Evolutionary conservation across 371 early-diverging fungal genomes (phyloP).

Genomic region (Rhizopus sp.): DNA sequence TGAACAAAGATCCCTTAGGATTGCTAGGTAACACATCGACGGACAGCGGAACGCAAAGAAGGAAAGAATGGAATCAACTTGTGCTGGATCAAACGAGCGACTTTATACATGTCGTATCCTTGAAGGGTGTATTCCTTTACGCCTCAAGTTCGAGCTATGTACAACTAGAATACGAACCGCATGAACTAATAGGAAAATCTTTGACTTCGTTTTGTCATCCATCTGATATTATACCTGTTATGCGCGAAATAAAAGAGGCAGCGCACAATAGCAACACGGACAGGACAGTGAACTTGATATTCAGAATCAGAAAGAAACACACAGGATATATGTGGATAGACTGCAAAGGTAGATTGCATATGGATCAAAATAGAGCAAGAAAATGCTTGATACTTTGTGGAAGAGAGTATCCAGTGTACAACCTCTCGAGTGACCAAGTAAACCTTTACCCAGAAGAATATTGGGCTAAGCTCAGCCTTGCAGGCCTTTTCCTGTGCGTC

Average conservation of each 20-base stretch:
- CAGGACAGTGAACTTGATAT: conserved; percentile 45
- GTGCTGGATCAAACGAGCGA: conserved; percentile 42
- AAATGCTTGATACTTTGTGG: conserved; percentile 61
- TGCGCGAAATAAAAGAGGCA: conserved; percentile 60
- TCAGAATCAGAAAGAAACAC: conserved; percentile 49
- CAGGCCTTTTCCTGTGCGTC: conserved; percentile 55
- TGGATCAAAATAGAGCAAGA: conserved; percentile 52
- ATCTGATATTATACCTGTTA: conserved; percentile 62
- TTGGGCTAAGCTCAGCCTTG: conserved; percentile 60
- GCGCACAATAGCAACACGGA: conserved; percentile 21
- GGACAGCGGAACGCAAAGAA: conserved; percentile 26
- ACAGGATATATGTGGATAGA: conserved; percentile 63
- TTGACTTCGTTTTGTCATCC: conserved; percentile 63
- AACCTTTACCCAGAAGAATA: conserved; percentile 24
- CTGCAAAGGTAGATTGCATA: conserved; percentile 52
- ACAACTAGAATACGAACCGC: conserved; percentile 50
- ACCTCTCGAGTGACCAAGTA: conserved; percentile 19
- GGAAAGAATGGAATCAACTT: conserved; percentile 34
- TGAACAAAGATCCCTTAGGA: background rate
- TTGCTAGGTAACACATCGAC: conserved; percentile 1
- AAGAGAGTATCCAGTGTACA: conserved; percentile 40
- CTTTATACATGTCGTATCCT: conserved; percentile 61
- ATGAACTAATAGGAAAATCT: conserved; percentile 54
- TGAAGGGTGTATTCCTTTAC: conserved; percentile 64
- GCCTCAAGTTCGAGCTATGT: conserved; percentile 38